Base-by-base conservation (phyloP, 2,329 filamentous ascomycete species). In the Nemania sp. region DNA sequence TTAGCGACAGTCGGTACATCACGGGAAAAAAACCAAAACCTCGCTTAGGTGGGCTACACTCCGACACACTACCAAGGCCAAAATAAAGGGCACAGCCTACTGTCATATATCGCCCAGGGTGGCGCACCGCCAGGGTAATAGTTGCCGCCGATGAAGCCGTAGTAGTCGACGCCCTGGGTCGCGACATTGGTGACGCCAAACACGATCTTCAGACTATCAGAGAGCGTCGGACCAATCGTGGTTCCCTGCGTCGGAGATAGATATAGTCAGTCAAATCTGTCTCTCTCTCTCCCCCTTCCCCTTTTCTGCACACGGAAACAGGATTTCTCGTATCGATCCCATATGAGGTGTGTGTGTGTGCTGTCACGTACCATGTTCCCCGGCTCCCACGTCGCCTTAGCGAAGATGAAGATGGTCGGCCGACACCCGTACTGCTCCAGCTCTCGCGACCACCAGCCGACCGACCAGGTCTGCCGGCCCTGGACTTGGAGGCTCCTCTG, bases 111-210 rank as follows among this genome's bases (percentile, higher is more conserved):
- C 3, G 54, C 66, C 64, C 63, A 67, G 7, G 65, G 65, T 43
- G 64, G 65, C 39, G 64, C 65, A 2, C 64, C 65, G 17, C 65
- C 65, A 6, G 65, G 64, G 28, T 65, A 67, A 47, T 66, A 68
- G 36, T 67, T 68, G 5, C 63, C 64, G 17, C 57, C 60, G 20
- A 65, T 59, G 50, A 65, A 60, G 20, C 62, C 65, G 53, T 63
- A 67, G 40, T 68, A 67, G 34, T 67, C 63, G 5, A 67, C 63
- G 17, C 64, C 65, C 49, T 68, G 64, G 26, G 66, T 66, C 15
- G 53, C 64, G 9, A 67, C 64, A 26, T 67, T 67, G 15, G 54
- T 48, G 1, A 65, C 63, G 9, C 64, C 66, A 39, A 67, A 68
- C 14, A 59, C 55, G 9, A 52, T 14, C 47, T 68, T 67, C 9